Evolutionary conservation across 176 grass and related monocot species (phyloP).

Genomic region (Oryza nivara): DNA sequence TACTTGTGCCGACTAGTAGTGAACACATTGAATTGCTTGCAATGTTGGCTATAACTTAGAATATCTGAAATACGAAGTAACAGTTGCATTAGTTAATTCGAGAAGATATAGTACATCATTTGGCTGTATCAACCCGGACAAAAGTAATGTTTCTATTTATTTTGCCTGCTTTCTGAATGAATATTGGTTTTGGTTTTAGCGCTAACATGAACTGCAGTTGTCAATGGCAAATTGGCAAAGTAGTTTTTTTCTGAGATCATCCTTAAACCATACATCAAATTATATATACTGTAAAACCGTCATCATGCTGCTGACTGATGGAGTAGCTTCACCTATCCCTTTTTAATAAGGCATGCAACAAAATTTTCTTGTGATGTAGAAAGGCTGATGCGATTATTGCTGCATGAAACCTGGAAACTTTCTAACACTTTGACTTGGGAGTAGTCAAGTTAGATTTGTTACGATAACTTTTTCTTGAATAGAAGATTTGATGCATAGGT

Average conservation of each 20-base stretch:
- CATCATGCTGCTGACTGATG: neutral
- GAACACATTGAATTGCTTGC: neutral
- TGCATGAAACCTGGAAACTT: constrained; percentile 4
- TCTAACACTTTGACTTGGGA: constrained; percentile 6
- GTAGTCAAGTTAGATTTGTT: neutral
- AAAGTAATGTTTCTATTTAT: neutral
- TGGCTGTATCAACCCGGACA: neutral
- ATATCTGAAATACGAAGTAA: neutral
- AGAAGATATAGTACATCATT: neutral
- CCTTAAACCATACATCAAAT: neutral
- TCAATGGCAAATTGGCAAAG: neutral
- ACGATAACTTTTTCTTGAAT: neutral
- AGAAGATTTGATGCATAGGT: neutral
- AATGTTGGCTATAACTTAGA: neutral
- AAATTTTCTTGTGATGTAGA: neutral
- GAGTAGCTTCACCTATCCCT: neutral
- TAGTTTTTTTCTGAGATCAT: neutral
- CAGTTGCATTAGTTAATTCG: neutral
- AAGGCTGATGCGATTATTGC: neutral
- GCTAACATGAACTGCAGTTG: neutral
- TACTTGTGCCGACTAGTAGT: neutral
- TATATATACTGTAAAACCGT: neutral
- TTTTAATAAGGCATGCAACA: neutral
- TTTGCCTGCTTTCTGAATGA: neutral
- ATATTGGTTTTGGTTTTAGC: neutral